A percentile compares a stretch with the other conserved stretches of the same genome.
These are phyloP conservation scores for Chalciporus chontae DNA, from an alignment of 768 basidiomycete genomes.

Conservation along the genomic window DNA sequence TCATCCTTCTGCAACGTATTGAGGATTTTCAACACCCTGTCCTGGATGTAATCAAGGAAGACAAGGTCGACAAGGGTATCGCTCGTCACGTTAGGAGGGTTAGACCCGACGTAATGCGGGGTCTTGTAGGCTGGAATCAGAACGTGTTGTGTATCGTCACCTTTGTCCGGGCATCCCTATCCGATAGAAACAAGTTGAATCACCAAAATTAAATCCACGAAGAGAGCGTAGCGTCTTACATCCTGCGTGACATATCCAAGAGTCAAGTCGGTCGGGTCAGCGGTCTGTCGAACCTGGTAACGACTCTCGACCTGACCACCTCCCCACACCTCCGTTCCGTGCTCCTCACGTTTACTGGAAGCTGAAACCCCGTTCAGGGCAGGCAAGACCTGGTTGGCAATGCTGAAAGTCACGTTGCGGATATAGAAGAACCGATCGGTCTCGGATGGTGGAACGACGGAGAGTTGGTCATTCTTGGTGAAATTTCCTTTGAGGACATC, in stretches of 20 bases:
- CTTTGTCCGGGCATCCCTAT: slow-evolving; percentile 67
- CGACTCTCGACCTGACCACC: slow-evolving; percentile 45
- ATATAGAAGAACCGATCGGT: slow-evolving; percentile 61
- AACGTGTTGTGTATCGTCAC: slow-evolving; percentile 68
- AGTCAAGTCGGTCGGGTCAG: slow-evolving; percentile 46
- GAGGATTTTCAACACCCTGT: slow-evolving; percentile 47
- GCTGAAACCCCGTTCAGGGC: slow-evolving; percentile 43
- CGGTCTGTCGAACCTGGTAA: slow-evolving; percentile 26
- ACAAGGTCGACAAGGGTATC: slow-evolving; percentile 65
- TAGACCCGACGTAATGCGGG: slow-evolving; percentile 59
- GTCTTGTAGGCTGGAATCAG: slow-evolving; percentile 53
- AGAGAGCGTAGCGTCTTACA: slow-evolving; percentile 36
- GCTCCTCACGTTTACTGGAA: slow-evolving; percentile 6
- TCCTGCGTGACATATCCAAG: slow-evolving; percentile 75
- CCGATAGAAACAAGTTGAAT: background rate
- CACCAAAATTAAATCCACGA: background rate
- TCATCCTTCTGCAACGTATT: slow-evolving; percentile 52
- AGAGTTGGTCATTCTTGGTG: slow-evolving; percentile 78
- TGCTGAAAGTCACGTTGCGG: slow-evolving; percentile 44
- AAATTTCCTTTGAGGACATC: slow-evolving; percentile 67
- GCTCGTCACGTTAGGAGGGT: slow-evolving; percentile 46
- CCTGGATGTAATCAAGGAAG: slow-evolving; percentile 67
- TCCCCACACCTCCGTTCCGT: slow-evolving; percentile 29
- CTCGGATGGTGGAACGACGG: slow-evolving; percentile 67
- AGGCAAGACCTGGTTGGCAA: slow-evolving; percentile 53